Evolutionary conservation across 345 rosid species (phyloP).

Genomic region (Corchorus olitorius): DNA sequence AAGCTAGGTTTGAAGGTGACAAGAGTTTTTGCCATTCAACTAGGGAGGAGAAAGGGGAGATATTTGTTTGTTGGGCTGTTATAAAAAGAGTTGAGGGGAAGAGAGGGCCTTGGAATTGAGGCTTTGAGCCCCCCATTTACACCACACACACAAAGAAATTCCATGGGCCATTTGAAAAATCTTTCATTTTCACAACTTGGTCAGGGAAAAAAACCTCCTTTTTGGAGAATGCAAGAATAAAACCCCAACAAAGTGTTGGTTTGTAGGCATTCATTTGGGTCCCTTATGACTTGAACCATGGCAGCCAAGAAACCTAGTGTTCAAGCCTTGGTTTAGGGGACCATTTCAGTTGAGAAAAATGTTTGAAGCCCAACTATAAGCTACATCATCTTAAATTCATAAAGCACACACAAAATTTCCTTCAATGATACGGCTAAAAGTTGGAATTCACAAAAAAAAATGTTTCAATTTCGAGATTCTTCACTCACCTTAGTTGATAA

Average conservation of each 20-base stretch:
- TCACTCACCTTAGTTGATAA: no score
- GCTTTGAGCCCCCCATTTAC: conserved; percentile 10
- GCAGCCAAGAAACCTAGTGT: background rate
- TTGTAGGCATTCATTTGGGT: conserved; percentile 6
- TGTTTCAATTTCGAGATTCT: no score
- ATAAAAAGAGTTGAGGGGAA: background rate
- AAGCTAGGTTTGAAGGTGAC: conserved; percentile 7
- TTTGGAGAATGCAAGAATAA: background rate
- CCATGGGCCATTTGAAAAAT: conserved; percentile 1
- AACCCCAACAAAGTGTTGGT: conserved; percentile 7
- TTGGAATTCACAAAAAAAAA: no score
- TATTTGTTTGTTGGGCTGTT: conserved; percentile 13
- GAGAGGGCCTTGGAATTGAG: background rate
- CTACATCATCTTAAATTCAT: background rate
- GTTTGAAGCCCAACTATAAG: background rate
- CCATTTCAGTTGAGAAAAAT: background rate
- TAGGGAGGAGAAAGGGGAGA: background rate
- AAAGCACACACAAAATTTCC: background rate
- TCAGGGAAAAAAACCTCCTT: background rate
- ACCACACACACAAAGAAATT: background rate
- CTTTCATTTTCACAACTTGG: conserved; percentile 11
- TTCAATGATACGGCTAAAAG: no score
- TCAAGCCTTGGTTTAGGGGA: background rate
- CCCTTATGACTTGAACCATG: background rate
- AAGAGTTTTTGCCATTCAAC: background rate